Conservation (phyloP, 2,329 filamentous ascomycete species). For the Diaporthe aspalathi region DNA sequence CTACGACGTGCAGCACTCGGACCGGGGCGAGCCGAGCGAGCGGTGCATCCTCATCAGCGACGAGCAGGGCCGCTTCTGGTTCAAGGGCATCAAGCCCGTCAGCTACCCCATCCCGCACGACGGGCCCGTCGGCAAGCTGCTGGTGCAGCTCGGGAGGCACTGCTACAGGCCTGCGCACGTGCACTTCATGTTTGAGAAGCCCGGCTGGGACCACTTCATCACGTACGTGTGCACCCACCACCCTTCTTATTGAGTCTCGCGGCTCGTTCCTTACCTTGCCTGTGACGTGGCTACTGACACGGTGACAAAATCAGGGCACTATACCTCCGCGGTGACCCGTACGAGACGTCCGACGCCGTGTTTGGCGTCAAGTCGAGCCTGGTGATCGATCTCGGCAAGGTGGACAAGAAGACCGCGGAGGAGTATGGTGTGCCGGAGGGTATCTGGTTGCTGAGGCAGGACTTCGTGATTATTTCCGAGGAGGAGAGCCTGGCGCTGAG, state of each 20-base stretch:
- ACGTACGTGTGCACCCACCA: constrained; percentile 73
- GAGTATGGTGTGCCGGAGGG: constrained; percentile 74
- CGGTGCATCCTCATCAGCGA: constrained; percentile 75
- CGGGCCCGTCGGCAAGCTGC: constrained; percentile 81
- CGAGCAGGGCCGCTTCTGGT: constrained; percentile 81
- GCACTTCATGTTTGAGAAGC: constrained; percentile 90
- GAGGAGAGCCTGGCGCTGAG: constrained; percentile 75
- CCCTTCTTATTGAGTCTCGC: too few relatives aligned
- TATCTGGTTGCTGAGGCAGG: constrained; percentile 72
- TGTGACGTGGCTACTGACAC: constrained; percentile 24
- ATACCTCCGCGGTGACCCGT: constrained; percentile 81
- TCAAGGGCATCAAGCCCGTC: constrained; percentile 85
- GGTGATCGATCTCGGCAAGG: constrained; percentile 71
- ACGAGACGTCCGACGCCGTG: constrained; percentile 85
- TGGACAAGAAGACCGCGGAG: constrained; percentile 62
- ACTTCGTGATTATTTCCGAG: constrained; percentile 82
- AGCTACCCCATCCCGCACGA: constrained; percentile 88
- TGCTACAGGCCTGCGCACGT: constrained; percentile 82
- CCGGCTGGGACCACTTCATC: constrained; percentile 81
- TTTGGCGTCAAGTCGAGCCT: constrained; percentile 88
- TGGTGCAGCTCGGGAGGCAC: constrained; percentile 76
- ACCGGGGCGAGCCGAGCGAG: constrained; percentile 74
- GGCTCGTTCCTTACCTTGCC: not conserved
- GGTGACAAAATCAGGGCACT: constrained; percentile 68
- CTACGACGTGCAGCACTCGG: constrained; percentile 83